phyloP scores from a whole-genome alignment of 208 protist species.

The Blastocrithidia nonstop region DNA sequence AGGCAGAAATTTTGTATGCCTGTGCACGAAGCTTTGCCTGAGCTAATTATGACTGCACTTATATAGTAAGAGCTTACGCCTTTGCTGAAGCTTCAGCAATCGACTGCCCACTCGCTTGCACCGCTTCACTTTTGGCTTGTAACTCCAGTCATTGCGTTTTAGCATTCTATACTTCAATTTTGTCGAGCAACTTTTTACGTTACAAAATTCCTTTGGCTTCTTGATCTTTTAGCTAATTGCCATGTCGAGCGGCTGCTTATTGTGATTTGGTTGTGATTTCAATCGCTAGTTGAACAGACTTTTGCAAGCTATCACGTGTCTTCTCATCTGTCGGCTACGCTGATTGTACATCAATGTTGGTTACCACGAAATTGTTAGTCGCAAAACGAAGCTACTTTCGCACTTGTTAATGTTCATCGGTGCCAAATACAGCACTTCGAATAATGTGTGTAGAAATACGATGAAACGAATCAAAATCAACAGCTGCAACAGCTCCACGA shows the following conservation, averaged over 20 bases:
- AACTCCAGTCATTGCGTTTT: constrained; percentile 74
- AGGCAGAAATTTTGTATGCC: constrained; percentile 64
- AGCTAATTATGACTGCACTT: constrained; percentile 75
- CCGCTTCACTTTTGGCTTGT: constrained; percentile 84
- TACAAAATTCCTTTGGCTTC: constrained; percentile 85
- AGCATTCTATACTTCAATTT: constrained; percentile 73
- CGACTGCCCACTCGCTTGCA: constrained; percentile 85
- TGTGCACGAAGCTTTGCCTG: constrained; percentile 74
- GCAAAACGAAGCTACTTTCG: constrained; percentile 62
- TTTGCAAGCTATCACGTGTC: constrained; percentile 90
- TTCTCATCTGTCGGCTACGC: constrained; percentile 88
- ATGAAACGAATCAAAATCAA: constrained; percentile 95
- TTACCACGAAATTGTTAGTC: constrained; percentile 88
- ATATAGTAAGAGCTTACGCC: constrained; percentile 81
- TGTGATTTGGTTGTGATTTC: constrained; percentile 96
- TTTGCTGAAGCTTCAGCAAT: constrained; percentile 84
- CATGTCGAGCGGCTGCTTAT: constrained; percentile 86
- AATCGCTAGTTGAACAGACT: constrained; percentile 95
- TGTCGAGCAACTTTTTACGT: constrained; percentile 81
- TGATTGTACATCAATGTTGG: constrained; percentile 90
- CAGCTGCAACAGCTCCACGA: constrained; percentile 85
- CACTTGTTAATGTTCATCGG: constrained; percentile 29
- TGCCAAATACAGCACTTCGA: constrained; percentile 87
- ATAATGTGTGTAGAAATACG: constrained; percentile 92
- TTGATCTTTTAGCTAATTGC: constrained; percentile 86